Conservation (phyloP, 768 basidiomycete species). For the Suillus bovinus region DNA sequence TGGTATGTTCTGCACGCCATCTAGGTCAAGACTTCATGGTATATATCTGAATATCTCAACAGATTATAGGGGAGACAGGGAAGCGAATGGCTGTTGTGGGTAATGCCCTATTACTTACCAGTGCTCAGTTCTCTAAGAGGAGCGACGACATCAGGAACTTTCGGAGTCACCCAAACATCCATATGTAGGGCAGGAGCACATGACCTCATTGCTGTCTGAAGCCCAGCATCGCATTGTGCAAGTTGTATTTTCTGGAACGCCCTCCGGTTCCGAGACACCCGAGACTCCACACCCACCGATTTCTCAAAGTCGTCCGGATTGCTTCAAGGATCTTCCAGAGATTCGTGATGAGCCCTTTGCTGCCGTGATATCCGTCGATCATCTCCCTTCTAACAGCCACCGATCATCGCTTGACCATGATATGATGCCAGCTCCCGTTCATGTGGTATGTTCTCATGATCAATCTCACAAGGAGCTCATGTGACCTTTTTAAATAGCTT, state of each 20-base stretch:
- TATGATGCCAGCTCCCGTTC: neutral
- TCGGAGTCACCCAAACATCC: neutral
- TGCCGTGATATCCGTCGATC: neutral
- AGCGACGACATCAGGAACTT: neutral
- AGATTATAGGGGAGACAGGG: conserved; percentile 53
- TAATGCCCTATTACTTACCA: neutral
- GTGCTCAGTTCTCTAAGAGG: neutral
- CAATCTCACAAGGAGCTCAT: neutral
- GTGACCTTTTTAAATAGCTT: neutral
- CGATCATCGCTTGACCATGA: neutral
- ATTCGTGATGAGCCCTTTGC: neutral
- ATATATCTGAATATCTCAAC: neutral
- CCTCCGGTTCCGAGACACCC: neutral
- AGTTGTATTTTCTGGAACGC: conserved; percentile 2
- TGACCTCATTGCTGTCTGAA: neutral
- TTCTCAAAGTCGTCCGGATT: neutral
- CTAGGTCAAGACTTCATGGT: neutral
- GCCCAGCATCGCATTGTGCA: conserved; percentile 3
- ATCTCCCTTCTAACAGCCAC: neutral
- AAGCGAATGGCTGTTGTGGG: conserved; percentile 45
- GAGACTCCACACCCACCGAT: neutral
- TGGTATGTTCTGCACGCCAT: conserved; percentile 32
- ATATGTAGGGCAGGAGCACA: neutral
- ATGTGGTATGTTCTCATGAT: neutral
- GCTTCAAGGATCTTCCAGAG: conserved; percentile 7